A percentile compares a stretch with the other conserved stretches of the same genome.
Evolutionary conservation across 345 rosid species (phyloP).

Genomic region (Brassica rapa): DNA sequence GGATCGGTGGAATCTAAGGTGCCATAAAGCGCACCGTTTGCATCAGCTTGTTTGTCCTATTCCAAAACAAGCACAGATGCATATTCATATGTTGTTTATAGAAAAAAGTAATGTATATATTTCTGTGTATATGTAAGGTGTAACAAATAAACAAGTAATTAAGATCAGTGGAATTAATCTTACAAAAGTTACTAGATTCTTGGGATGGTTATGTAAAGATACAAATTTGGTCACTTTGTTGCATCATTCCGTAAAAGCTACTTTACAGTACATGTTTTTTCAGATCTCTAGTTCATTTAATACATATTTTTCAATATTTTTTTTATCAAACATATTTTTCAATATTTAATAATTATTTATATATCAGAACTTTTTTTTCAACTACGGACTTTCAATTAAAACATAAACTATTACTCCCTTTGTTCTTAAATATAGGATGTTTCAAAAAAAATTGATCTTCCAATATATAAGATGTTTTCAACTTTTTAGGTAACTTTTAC

Average conservation of each 20-base stretch:
- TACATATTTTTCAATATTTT: background rate
- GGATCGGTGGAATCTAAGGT: conserved; percentile 34
- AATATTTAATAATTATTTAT: background rate
- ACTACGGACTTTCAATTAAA: too few species aligned
- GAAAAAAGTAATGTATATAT: background rate
- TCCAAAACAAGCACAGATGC: conserved; percentile 31
- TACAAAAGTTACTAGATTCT: conserved; percentile 41
- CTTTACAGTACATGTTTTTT: conserved; percentile 31
- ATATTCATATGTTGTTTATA: conserved; percentile 11
- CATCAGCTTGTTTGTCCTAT: conserved; percentile 37
- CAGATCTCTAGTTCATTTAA: conserved; percentile 28
- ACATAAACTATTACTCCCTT: too few species aligned
- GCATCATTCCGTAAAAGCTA: conserved; percentile 41
- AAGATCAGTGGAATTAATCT: conserved; percentile 37
- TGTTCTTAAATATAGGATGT: too few species aligned
- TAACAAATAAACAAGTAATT: conserved; percentile 28
- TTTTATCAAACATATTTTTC: background rate
- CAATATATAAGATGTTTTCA: too few species aligned
- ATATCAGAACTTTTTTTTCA: too few species aligned
- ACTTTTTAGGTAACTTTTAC: too few species aligned
- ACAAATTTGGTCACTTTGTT: conserved; percentile 36
- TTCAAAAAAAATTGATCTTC: too few species aligned
- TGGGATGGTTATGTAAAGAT: conserved; percentile 34
- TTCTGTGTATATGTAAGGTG: conserved; percentile 12
- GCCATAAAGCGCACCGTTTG: conserved; percentile 27